These are phyloP conservation scores for Pseudoperonospora humuli DNA, from an alignment of 352 stramenopile species.

Conservation along the genomic window DNA sequence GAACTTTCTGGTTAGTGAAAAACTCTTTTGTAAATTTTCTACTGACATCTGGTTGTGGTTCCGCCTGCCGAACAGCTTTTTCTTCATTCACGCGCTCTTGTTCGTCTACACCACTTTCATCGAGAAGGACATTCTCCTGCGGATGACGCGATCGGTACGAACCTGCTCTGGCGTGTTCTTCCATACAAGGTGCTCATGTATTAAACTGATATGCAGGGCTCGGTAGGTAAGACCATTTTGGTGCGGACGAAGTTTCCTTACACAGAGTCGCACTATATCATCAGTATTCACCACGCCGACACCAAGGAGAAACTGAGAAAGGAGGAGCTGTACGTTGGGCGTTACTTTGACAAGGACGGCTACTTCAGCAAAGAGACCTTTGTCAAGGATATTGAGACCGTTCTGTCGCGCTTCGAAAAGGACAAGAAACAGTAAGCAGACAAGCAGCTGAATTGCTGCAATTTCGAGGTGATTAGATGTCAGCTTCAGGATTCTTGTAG, in stretches of 20 bases:
- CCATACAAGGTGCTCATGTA: constrained; percentile 1
- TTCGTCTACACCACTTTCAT: constrained; percentile 63
- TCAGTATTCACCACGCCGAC: constrained; percentile 44
- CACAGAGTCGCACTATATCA: constrained; percentile 63
- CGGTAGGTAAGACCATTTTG: constrained; percentile 31
- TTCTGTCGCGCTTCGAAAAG: constrained; percentile 61
- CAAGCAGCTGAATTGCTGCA: constrained; percentile 9
- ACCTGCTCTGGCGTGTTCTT: neutral
- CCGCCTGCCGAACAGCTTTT: constrained; percentile 42
- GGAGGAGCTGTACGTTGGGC: constrained; percentile 70
- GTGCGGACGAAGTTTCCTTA: constrained; percentile 66
- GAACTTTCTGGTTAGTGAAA: neutral
- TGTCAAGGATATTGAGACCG: constrained; percentile 49
- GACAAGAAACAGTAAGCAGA: constrained; percentile 63
- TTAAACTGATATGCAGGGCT: constrained; percentile 17
- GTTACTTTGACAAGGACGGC: constrained; percentile 82
- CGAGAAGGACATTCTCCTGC: constrained; percentile 72
- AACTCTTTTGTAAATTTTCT: neutral
- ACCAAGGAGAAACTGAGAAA: constrained; percentile 36
- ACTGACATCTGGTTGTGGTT: neutral
- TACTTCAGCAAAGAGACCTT: constrained; percentile 80
- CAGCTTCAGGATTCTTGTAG: constrained; percentile 90
- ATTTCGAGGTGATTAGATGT: constrained; percentile 41
- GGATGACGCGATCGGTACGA: constrained; percentile 56
- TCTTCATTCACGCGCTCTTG: constrained; percentile 68